Evolutionary conservation across 768 basidiomycete genomes (phyloP).

Genomic region (Sarcodon aspratus): DNA sequence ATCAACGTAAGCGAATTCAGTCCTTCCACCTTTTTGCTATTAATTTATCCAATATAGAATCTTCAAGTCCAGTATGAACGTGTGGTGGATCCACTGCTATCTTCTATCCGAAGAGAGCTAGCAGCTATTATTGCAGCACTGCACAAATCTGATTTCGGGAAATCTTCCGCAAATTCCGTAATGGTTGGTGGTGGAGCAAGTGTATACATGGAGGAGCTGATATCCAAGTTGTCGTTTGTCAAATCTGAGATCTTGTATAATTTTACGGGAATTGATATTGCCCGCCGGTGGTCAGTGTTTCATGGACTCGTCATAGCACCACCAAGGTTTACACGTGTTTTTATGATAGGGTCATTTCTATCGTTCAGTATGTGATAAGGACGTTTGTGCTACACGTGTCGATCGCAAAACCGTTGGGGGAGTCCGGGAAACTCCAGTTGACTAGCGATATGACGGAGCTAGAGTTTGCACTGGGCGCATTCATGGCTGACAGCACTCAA

Average conservation of each 20-base stretch:
- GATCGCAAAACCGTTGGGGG: conserved; percentile 83
- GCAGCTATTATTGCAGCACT: conserved; percentile 69
- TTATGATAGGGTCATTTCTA: conserved; percentile 18
- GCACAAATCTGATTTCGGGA: conserved; percentile 77
- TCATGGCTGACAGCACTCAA: conserved; percentile 42
- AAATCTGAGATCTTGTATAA: conserved; percentile 65
- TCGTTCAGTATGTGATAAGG: conserved; percentile 72
- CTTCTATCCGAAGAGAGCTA: conserved; percentile 71
- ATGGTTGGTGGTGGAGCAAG: conserved; percentile 55
- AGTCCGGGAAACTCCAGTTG: conserved; percentile 88
- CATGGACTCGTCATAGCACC: not conserved
- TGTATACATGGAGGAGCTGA: conserved; percentile 85
- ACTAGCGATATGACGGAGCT: conserved; percentile 95
- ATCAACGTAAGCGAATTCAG: conserved; percentile 38
- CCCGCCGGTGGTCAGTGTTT: conserved; percentile 57
- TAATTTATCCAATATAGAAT: conserved; percentile 24
- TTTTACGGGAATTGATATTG: conserved; percentile 62
- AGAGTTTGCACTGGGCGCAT: conserved; percentile 83
- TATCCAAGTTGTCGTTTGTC: conserved; percentile 78
- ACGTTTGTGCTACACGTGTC: conserved; percentile 92
- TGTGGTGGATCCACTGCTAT: conserved; percentile 49
- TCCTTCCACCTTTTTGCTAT: not conserved
- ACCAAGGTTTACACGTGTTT: not conserved
- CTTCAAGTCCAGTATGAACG: conserved; percentile 39
- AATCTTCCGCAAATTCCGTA: conserved; percentile 47